Evolutionary conservation across 106 monocot genomes (phyloP).

Genomic region (Hemerocallis citrina): DNA sequence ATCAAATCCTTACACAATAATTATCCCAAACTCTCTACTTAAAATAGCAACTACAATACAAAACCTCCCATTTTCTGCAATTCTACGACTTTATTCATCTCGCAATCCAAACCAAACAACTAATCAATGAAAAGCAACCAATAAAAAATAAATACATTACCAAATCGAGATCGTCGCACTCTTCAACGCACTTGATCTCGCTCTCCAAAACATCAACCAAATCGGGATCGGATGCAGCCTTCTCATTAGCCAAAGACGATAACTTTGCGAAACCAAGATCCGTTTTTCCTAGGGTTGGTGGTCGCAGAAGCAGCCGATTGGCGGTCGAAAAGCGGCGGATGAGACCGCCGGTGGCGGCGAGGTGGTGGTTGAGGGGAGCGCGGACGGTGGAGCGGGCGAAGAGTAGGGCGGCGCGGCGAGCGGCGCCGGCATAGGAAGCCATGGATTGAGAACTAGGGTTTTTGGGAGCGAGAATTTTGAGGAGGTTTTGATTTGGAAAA

Average conservation of each 20-base stretch:
- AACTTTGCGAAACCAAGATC: neutral
- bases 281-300: neutral
- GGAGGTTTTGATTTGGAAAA: no score
- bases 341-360: conserved; percentile 1
- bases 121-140: neutral
- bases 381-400: conserved; percentile 4
- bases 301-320: neutral
- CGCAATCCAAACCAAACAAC: no score
- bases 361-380: no score
- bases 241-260: conserved; percentile 16
- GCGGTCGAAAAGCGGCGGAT: neutral
- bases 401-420: conserved; percentile 24
- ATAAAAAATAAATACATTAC: conserved; percentile 15
- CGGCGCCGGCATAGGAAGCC: conserved; percentile 31
- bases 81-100: neutral
- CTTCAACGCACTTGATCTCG: conserved; percentile 77
- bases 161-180: conserved; percentile 56
- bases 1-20: no score
- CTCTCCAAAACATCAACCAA: conserved; percentile 50
- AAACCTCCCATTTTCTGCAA: neutral
- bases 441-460: conserved; percentile 7
- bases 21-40: neutral
- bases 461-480: no score
- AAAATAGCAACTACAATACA: neutral
- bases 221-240: conserved; percentile 20